A percentile compares a stretch with the other conserved stretches of the same genome.
Evolutionary conservation across 495 filamentous ascomycete species (phyloP).

Genomic region (Penicillium nucicola): DNA sequence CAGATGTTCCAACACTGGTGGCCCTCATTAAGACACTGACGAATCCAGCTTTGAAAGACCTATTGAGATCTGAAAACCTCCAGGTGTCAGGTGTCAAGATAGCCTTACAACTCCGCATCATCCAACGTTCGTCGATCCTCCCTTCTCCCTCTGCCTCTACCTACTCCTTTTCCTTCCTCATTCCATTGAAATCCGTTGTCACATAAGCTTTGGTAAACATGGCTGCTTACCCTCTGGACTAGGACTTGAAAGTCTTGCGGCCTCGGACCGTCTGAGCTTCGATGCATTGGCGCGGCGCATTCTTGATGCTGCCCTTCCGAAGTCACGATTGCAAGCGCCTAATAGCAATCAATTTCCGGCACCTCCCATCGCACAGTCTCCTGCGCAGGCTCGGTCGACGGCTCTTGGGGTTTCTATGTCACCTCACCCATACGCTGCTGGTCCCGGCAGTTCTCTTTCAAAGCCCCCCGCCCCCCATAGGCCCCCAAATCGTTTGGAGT

Average conservation of each 20-base stretch:
- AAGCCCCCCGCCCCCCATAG: slow-evolving; percentile 12
- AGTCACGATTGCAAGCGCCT: slow-evolving; percentile 19
- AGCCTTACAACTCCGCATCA: slow-evolving; percentile 71
- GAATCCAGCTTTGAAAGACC: slow-evolving; percentile 69
- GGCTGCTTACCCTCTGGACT: slow-evolving; percentile 6
- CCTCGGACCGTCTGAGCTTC: slow-evolving; percentile 28
- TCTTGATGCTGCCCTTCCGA: slow-evolving; percentile 29
- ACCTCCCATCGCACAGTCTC: slow-evolving; percentile 18
- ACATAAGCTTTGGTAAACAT: neutral
- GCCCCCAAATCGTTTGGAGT: slow-evolving; percentile 40
- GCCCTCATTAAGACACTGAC: slow-evolving; percentile 56
- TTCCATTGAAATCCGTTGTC: neutral
- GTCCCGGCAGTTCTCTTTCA: slow-evolving; percentile 13
- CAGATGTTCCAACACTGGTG: slow-evolving; percentile 36
- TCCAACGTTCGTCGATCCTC: slow-evolving; percentile 56
- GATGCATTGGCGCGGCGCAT: slow-evolving; percentile 33
- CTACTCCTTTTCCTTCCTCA: neutral
- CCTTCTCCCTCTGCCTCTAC: neutral
- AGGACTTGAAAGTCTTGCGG: slow-evolving; percentile 38
- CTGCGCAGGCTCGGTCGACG: slow-evolving; percentile 28
- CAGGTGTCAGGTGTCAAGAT: slow-evolving; percentile 77
- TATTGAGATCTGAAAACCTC: slow-evolving; percentile 68
- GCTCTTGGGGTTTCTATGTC: slow-evolving; percentile 28
- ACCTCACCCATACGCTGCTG: slow-evolving; percentile 32
- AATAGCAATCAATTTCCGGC: slow-evolving; percentile 27